Conservation (phyloP, 2,329 filamentous ascomycete species). For the Cytospora leucostoma region DNA sequence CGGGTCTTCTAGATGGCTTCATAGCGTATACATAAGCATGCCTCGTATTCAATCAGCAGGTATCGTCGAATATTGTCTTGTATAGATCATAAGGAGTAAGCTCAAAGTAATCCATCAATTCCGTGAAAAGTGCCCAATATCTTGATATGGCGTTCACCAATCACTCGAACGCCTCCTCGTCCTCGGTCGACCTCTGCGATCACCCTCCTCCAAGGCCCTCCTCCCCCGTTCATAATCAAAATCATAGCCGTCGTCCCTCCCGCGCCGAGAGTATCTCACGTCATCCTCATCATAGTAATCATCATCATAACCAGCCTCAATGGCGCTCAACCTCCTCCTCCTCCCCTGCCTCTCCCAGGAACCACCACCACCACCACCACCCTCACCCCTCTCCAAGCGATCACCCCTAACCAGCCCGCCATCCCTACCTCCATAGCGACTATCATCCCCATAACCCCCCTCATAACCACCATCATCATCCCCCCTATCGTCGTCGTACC, state of each 20-base stretch:
- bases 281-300: constrained; percentile 2
- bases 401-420: constrained; percentile 11
- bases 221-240: constrained; percentile 16
- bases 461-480: not conserved
- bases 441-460: not conserved
- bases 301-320: constrained; percentile 1
- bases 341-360: constrained; percentile 1
- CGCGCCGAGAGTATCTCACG: not conserved
- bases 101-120: not conserved
- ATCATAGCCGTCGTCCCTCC: constrained; percentile 8
- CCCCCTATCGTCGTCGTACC: not conserved
- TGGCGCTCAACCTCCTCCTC: not conserved
- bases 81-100: too few species aligned
- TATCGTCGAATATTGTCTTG: too few species aligned
- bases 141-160: constrained; percentile 8
- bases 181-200: constrained; percentile 18
- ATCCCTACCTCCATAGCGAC: not conserved
- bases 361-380: constrained; percentile 1
- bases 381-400: constrained; percentile 23
- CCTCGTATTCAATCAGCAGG: too few species aligned
- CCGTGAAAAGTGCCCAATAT: not conserved
- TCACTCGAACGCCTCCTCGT: constrained; percentile 26
- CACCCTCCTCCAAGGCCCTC: constrained; percentile 9
- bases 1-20: too few species aligned
- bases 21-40: too few species aligned